Evolutionary conservation across 352 stramenopile species (phyloP), one percentile per base, ranked within the genome.

Genomic region (Globisporangium spiculum): DNA sequence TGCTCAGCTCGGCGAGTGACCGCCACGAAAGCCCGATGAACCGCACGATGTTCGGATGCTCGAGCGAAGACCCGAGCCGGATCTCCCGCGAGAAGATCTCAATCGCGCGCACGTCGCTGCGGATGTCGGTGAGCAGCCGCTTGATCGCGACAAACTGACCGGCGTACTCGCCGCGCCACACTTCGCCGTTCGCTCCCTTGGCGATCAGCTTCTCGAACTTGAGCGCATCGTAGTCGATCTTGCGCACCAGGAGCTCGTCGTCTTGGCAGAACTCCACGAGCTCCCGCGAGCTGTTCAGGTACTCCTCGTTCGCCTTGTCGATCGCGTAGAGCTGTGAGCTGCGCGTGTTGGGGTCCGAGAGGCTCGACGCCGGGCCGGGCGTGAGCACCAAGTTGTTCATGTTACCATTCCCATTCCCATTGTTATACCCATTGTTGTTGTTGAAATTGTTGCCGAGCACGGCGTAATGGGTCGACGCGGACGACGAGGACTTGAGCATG

Each of bases 11-110:
- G 0, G 75, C 74, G 4, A 89, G 63, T 12, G 68, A 69, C 12
- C 71, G 75, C 84, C 84, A 92, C n/a, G 82, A 77, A 2, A 90
- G 41, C 3, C 84, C 80, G 18, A 90, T 74, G 56, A 90, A 92
- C 6, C 72, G 75, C 26, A 90, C 84, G n/a, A 92, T 90, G 65
- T 89, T 89, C 2, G 80, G 81, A 36, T 92, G 84, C 2, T 80
- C 78, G 0, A 92, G 68, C 30, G 70, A 66, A 0, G 84, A 76
- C 0, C 75, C 77, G 0, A 92, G 72, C 0, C 79, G 74, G 10
- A 90, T 80, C 44, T 92, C 84, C 18, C 81, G 75, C 22, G 80
- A 67, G 26, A 92, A 92, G 8, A 78, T 44, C 64, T 77, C 77
- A 41, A 90, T 69, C 12, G 78, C 74, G 3, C 41, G 64, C 20